A percentile compares a stretch with the other conserved stretches of the same genome.
Evolutionary conservation across 1,284 basidiomycete genomes (phyloP).

Genomic region (Neonothopanus nambi): DNA sequence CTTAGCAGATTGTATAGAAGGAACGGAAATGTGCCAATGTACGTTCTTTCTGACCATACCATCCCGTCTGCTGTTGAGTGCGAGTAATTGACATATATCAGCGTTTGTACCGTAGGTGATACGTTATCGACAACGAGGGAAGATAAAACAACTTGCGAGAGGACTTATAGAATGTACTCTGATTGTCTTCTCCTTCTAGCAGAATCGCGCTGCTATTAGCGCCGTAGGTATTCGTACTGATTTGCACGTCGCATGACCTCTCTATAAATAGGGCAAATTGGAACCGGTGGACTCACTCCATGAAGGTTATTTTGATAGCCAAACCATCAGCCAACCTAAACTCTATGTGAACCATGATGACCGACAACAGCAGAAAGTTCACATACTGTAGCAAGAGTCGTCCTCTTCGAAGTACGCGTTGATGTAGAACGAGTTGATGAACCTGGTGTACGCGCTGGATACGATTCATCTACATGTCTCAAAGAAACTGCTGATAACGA

Average conservation of each 20-base stretch:
- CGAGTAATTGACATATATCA: conserved; percentile 49
- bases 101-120: conserved; percentile 50
- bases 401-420: conserved; percentile 61
- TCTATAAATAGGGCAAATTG: conserved; percentile 25
- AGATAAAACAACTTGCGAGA: conserved; percentile 45
- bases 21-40: conserved; percentile 21
- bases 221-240: conserved; percentile 45
- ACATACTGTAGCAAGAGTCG: conserved; percentile 59
- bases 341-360: conserved; percentile 4
- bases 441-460: conserved; percentile 40
- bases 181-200: conserved; percentile 35
- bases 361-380: background rate
- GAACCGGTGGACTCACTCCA: conserved; percentile 37
- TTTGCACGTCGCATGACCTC: conserved; percentile 50
- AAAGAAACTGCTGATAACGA: conserved; percentile 59
- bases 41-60: conserved; percentile 35
- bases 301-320: conserved; percentile 55
- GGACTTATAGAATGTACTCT: conserved; percentile 21
- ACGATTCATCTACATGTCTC: conserved; percentile 55
- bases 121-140: conserved; percentile 44
- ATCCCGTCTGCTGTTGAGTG: conserved; percentile 31
- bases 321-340: conserved; percentile 63
- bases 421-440: conserved; percentile 58
- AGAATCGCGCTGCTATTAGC: conserved; percentile 34
- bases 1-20: no score